Evolutionary conservation across 371 early-diverging fungal genomes (phyloP), one percentile per base, ranked within the genome.

Genomic region (Mycotypha africana): DNA sequence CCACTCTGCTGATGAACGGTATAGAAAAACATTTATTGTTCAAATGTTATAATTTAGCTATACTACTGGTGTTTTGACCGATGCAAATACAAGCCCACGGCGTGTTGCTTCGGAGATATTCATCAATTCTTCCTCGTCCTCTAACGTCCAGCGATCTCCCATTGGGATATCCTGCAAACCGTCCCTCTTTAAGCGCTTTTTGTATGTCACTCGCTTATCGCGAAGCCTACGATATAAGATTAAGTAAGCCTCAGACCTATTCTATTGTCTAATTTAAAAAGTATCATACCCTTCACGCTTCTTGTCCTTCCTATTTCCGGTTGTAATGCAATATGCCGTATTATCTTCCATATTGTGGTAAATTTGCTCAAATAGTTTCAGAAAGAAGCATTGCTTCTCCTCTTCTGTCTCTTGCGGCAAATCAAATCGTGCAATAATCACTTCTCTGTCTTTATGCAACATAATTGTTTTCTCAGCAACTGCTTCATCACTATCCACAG

Each of bases 101-200:
- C 58, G 49, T 6, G 57, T 45, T 4, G 38, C 24, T 31, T 60
- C 65, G 28, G 52, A 38, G 8, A 51, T 26, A 28, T 47, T 22
- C 11, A 47, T 53, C 25, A 60, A 36, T 10, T 41, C 9, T 20
- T 54, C 34, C 21, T 65, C 65, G 33, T 65, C 61, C 16, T 53
- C 56, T 31, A 49, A 36, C 23, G 44, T 49, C 66, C 66, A 65
- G 4, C 62, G 51, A 17, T 65, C 56, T 25, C 58, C 53, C 23
- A 52, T 43, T 5, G 66, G 58, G 24, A 65, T 61, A 14, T 52
- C 49, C 4, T 54, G 50, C 15, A 65, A 38, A 7, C 52, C 52
- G 15, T 38, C 32, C 4, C 22, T 26, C 15, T 57, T 58, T 21
- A 59, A 21, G 14, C 49, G 55, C 35, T 54, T 55, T 38, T 59